A percentile compares a stretch with the other conserved stretches of the same genome.
These are phyloP conservation scores for Paecilomyces sp. DNA, from an alignment of 2,329 filamentous ascomycete genomes.

Conservation along the genomic window DNA sequence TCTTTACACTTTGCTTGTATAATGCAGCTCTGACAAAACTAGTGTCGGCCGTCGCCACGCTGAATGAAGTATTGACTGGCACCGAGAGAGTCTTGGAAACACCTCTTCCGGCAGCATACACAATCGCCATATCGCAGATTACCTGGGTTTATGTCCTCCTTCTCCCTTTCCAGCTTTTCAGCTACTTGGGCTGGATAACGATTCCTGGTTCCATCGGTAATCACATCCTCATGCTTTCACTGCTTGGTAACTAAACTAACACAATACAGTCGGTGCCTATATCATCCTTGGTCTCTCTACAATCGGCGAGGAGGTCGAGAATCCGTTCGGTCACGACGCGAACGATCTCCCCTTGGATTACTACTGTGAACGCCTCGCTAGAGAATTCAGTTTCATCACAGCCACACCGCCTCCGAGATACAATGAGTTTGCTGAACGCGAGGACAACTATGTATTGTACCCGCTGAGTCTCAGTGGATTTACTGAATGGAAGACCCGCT, in stretches of 20 bases:
- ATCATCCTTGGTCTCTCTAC: slow-evolving; percentile 72
- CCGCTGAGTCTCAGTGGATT: slow-evolving; percentile 39
- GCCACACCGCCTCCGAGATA: slow-evolving; percentile 47
- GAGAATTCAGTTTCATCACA: slow-evolving; percentile 68
- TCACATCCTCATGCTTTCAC: neutral
- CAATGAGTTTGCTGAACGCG: slow-evolving; percentile 39
- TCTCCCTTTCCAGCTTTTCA: slow-evolving; percentile 72
- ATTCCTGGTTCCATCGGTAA: slow-evolving; percentile 65
- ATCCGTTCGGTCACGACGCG: slow-evolving; percentile 76
- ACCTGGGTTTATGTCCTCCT: slow-evolving; percentile 77
- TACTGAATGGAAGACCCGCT: slow-evolving; percentile 42
- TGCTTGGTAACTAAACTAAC: neutral
- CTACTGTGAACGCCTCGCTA: slow-evolving; percentile 67
- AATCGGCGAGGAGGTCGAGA: slow-evolving; percentile 77
- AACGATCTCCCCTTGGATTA: slow-evolving; percentile 72
- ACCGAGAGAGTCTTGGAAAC: slow-evolving; percentile 75
- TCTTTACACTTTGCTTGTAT: neutral
- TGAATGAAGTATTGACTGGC: slow-evolving; percentile 67
- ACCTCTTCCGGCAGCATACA: slow-evolving; percentile 74
- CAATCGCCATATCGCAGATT: slow-evolving; percentile 77
- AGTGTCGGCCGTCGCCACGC: slow-evolving; percentile 53
- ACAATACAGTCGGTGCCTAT: slow-evolving; percentile 55
- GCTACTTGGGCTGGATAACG: slow-evolving; percentile 60
- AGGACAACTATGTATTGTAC: slow-evolving; percentile 31
- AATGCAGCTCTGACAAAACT: slow-evolving; percentile 3